phyloP scores from a whole-genome alignment of 2,329 filamentous ascomycete species.

The Acrodontium crateriforme region DNA sequence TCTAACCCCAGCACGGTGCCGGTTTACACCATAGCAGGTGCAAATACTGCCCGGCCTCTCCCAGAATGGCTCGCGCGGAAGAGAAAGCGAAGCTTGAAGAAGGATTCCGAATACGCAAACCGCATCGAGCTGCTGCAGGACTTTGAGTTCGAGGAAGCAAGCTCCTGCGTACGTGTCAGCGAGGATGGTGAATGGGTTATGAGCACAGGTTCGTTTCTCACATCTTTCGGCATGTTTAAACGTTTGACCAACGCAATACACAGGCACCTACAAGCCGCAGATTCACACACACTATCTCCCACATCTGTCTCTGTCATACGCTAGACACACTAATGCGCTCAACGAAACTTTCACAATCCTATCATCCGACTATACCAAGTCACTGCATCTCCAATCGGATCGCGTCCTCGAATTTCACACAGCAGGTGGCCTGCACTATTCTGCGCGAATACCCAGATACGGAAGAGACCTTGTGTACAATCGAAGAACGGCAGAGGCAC shows the following conservation, averaged over 20 bases:
- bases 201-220: conserved; percentile 68
- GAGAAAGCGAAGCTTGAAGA: conserved; percentile 80
- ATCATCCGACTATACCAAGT: conserved; percentile 85
- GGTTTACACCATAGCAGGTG: conserved; percentile 90
- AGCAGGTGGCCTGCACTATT: conserved; percentile 73
- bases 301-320: conserved; percentile 84
- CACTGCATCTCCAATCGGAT: conserved; percentile 82
- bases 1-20: conserved; percentile 70
- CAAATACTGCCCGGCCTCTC: conserved; percentile 70
- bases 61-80: conserved; percentile 91
- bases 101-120: conserved; percentile 84
- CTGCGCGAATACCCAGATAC: conserved; percentile 80
- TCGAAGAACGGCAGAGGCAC: conserved; percentile 63
- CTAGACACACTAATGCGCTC: conserved; percentile 78
- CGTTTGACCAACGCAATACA: conserved; percentile 7
- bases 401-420: conserved; percentile 89
- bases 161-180: conserved; percentile 74
- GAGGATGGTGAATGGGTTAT: conserved; percentile 97
- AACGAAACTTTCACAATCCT: conserved; percentile 86
- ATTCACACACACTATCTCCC: conserved; percentile 94
- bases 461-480: conserved; percentile 83
- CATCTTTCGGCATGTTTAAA: background rate
- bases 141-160: conserved; percentile 95
- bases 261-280: conserved; percentile 58
- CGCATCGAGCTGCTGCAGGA: conserved; percentile 91